Evolutionary conservation across 345 rosid genomes (phyloP).

Genomic region (Murraya koenigii): DNA sequence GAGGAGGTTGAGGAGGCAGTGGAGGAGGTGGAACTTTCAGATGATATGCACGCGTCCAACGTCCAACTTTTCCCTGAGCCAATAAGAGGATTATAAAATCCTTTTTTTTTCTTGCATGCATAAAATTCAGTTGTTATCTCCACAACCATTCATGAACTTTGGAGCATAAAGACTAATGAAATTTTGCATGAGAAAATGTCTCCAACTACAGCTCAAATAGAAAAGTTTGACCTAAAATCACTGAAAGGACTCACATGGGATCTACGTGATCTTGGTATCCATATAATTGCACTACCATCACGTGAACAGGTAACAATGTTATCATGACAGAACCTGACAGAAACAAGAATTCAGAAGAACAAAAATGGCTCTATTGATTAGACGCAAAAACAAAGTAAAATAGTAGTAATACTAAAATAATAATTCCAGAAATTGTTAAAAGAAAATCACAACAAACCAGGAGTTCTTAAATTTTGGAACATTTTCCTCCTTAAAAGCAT

Average conservation of each 20-base stretch:
- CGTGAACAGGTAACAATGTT: slow-evolving; percentile 98
- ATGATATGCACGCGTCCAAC: slow-evolving; percentile 89
- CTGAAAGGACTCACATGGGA: slow-evolving; percentile 58
- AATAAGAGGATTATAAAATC: slow-evolving; percentile 2
- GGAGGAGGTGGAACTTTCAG: slow-evolving; percentile 99
- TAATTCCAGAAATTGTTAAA: slow-evolving; percentile 14
- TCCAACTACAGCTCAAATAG: neutral
- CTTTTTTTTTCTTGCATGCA: neutral
- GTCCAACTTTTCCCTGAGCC: slow-evolving; percentile 82
- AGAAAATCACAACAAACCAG: slow-evolving; percentile 49
- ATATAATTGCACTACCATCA: slow-evolving; percentile 99
- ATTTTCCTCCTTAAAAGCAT: slow-evolving; percentile 76
- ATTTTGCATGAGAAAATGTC: slow-evolving; percentile 6
- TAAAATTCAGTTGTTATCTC: neutral
- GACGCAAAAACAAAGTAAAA: slow-evolving; percentile 3
- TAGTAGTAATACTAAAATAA: neutral
- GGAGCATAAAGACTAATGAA: slow-evolving; percentile 1
- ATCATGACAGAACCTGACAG: slow-evolving; percentile 87
- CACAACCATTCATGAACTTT: slow-evolving; percentile 1
- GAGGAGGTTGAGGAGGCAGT: slow-evolving; percentile 93
- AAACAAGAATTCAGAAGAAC: slow-evolving; percentile 8
- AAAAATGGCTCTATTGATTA: slow-evolving; percentile 7
- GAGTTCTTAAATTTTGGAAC: slow-evolving; percentile 86
- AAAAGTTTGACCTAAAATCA: neutral
- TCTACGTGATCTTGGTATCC: slow-evolving; percentile 92